A percentile compares a stretch with the other conserved stretches of the same genome.
These are phyloP conservation scores for Schizophyllum amplum DNA, from an alignment of 1,284 basidiomycete genomes.

Conservation along the genomic window DNA sequence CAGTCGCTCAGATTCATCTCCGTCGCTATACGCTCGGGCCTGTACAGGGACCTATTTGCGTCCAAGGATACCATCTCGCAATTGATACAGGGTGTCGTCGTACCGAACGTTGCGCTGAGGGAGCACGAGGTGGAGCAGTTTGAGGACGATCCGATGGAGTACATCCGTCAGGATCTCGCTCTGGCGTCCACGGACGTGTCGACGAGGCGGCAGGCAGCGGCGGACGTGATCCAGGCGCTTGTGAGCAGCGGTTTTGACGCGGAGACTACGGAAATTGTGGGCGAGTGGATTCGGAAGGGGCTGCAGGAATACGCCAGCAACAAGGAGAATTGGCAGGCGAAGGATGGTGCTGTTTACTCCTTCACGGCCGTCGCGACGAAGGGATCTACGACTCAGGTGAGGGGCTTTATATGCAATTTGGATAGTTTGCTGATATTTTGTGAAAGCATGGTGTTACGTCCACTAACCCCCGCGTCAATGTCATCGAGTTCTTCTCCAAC, in stretches of 20 bases:
- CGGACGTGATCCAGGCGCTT: slow-evolving; percentile 86
- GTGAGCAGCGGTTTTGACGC: slow-evolving; percentile 72
- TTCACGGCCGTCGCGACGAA: slow-evolving; percentile 87
- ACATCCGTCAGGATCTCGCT: slow-evolving; percentile 83
- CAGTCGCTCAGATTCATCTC: slow-evolving; percentile 91
- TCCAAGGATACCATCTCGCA: slow-evolving; percentile 76
- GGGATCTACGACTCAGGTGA: slow-evolving; percentile 75
- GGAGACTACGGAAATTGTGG: slow-evolving; percentile 81
- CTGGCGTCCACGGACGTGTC: slow-evolving; percentile 59
- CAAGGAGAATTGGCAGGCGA: slow-evolving; percentile 83
- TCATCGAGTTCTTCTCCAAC: slow-evolving; percentile 93
- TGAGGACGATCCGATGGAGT: slow-evolving; percentile 95
- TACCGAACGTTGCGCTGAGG: slow-evolving; percentile 87
- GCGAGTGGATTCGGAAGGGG: slow-evolving; percentile 74
- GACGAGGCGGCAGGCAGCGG: slow-evolving; percentile 87
- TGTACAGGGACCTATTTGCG: slow-evolving; percentile 64
- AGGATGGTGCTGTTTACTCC: slow-evolving; percentile 94
- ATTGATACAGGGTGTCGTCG: slow-evolving; percentile 84
- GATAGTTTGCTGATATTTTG: background rate
- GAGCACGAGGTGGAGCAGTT: slow-evolving; percentile 94
- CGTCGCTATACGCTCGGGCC: slow-evolving; percentile 82
- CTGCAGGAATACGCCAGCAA: slow-evolving; percentile 54
- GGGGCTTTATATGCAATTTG: slow-evolving; percentile 13
- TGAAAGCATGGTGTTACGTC: slow-evolving; percentile 86
- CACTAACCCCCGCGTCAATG: slow-evolving; percentile 87